Evolutionary conservation across 169 alveolate genomes (phyloP), one percentile per base, ranked within the genome.

Genomic region (Plasmodium billcollinsi): DNA sequence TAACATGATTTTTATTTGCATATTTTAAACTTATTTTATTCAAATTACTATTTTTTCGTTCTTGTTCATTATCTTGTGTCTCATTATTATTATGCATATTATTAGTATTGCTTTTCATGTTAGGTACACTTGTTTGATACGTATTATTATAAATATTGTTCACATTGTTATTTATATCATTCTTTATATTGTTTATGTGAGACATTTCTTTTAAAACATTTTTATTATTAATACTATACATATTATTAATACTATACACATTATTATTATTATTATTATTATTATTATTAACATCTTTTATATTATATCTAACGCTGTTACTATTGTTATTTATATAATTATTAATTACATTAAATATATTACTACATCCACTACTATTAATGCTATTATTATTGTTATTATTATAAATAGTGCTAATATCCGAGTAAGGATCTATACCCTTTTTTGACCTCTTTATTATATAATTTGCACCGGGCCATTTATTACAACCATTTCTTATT

Each of bases 381-480:
- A 76, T 4, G n/a, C n/a, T n/a, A 58, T 65, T 49, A n/a, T 61
- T n/a, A 12, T 6, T 29, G 9, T n/a, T 21, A 47, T 47, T 21
- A 9, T 18, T 26, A 45, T 50, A 2, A 50, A 12, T 71, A 12
- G 14, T 66, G 7, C 24, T 33, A 21, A 26, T 71, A 20, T 21
- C 54, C 5, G 15, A 21, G 33, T 1, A 21, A 0, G 15, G 43
- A 1, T 12, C 50, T 2, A 43, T 11, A 1, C 5, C 9, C 24
- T 12, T 20, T 12, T 8, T 12, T 14, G 62, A 89, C 15, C 69
- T 66, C 72, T 94, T 95, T 50, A 93, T 92, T 15, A 98, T 98
- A 88, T 93, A 97, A 61, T 97, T 96, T 11, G 99, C 99, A 15
- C 99, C 99, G 2, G 99, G 99, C 98, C 99, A 97, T 2, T 92